Evolutionary conservation across 805 yeast species (phyloP).

Genomic region (Candida maris): DNA sequence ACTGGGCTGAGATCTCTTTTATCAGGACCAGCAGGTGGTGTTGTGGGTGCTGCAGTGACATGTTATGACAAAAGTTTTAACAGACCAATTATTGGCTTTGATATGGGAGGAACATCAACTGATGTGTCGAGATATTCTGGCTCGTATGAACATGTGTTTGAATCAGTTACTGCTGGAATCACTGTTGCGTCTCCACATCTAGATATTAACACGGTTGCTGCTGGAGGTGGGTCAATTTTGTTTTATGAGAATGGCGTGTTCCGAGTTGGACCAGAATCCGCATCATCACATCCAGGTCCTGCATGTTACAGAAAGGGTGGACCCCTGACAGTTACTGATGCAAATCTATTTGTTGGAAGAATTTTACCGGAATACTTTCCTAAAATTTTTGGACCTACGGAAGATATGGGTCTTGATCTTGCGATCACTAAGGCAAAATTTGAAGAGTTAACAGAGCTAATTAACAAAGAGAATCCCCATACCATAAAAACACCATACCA

Average conservation of each 20-base stretch:
- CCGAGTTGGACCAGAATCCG: slow-evolving; percentile 79
- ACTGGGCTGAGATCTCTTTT: slow-evolving; percentile 50
- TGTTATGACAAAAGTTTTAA: slow-evolving; percentile 37
- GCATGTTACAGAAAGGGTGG: slow-evolving; percentile 80
- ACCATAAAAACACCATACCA: slow-evolving; percentile 48
- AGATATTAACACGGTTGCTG: slow-evolving; percentile 28
- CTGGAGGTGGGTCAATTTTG: slow-evolving; percentile 56
- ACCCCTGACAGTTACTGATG: slow-evolving; percentile 77
- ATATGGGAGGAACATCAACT: slow-evolving; percentile 37
- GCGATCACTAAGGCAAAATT: slow-evolving; percentile 50
- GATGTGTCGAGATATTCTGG: slow-evolving; percentile 31
- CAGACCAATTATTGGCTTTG: slow-evolving; percentile 29
- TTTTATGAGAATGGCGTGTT: slow-evolving; percentile 65
- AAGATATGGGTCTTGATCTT: slow-evolving; percentile 60
- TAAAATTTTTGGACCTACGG: slow-evolving; percentile 73
- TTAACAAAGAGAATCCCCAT: slow-evolving; percentile 40
- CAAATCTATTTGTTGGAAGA: slow-evolving; percentile 66
- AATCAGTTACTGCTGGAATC: slow-evolving; percentile 31
- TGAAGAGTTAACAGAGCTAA: slow-evolving; percentile 44
- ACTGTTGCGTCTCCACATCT: slow-evolving; percentile 33
- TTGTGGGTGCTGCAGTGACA: slow-evolving; percentile 52
- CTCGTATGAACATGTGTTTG: slow-evolving; percentile 28
- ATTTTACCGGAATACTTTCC: slow-evolving; percentile 70
- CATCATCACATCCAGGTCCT: slow-evolving; percentile 83
- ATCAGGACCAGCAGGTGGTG: slow-evolving; percentile 62